Percentiles rank a stretch among this genome's conserved stretches.
These are phyloP conservation scores for Leptomonas pyrrhocoris DNA, from an alignment of 208 protist species.

Conservation along the genomic window DNA sequence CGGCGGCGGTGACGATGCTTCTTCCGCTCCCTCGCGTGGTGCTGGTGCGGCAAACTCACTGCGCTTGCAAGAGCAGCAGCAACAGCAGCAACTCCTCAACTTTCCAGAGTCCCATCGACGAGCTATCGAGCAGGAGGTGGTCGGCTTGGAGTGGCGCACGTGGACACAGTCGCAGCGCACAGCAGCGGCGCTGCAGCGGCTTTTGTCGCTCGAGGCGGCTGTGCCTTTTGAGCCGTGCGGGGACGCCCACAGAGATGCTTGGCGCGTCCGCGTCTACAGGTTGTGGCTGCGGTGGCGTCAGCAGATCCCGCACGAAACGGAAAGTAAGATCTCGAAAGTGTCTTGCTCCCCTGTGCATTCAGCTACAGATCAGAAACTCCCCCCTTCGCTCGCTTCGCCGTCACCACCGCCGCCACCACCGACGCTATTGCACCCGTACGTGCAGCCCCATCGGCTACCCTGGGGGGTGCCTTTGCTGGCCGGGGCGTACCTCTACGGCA, in stretches of 20 bases:
- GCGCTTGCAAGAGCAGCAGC: not conserved
- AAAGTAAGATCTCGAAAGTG: too few relatives aligned
- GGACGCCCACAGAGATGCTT: conserved; percentile 20
- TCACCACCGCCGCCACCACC: not conserved
- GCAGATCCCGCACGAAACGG: not conserved
- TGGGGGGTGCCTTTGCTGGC: conserved; percentile 73
- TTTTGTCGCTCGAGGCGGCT: conserved; percentile 71
- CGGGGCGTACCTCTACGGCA: conserved; percentile 60
- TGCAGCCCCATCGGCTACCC: conserved; percentile 24
- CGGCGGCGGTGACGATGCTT: not conserved
- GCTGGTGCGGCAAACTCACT: too few relatives aligned
- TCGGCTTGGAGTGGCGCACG: conserved; percentile 75
- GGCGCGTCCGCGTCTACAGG: conserved; percentile 32
- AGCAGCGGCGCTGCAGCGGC: conserved; percentile 64
- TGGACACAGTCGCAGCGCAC: conserved; percentile 68
- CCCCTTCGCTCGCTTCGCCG: not conserved
- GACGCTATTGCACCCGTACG: not conserved
- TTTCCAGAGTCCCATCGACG: conserved; percentile 19
- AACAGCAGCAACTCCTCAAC: not conserved
- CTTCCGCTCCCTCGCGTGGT: too few relatives aligned
- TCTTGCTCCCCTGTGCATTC: not conserved
- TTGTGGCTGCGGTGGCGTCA: conserved; percentile 54
- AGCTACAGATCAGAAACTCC: not conserved
- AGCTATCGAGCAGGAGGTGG: conserved; percentile 59
- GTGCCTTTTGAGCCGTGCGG: conserved; percentile 55